Evolutionary conservation across 1,139 yeast species (phyloP), one percentile per base, ranked within the genome.

Genomic region (Yamadazyma friedrichii): DNA sequence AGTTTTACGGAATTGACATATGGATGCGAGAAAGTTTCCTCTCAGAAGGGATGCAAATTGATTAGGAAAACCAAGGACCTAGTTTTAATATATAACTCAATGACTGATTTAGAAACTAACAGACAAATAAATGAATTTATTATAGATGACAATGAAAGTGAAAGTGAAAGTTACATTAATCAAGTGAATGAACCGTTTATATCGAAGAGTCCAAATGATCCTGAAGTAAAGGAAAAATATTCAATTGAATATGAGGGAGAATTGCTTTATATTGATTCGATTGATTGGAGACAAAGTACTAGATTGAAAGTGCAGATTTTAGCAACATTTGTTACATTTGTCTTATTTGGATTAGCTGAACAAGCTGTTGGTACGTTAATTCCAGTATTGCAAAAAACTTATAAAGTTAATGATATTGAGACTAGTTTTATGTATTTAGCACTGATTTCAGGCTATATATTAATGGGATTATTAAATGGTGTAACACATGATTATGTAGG

Each of bases 351-450:
- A 0, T 52, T 79, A n/a, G 67, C 73, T 2, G 85, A 80, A 45
- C 84, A 79, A 53, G 66, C 82, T 0, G 62, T 78, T 11, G 85
- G 85, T 0, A 69, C 84, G 0, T 56, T 80, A 35, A 64, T 80
- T 39, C 82, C 84, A 1, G 62, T 68, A 33, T 49, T 80, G 24
- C 72, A 78, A 42, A 55, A 55, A 3, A 55, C 71, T 36, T 80
- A 78, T 49, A 26, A 62, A 0, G 67, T 79, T 5, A 64, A 73
- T 46, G 78, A 81, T 47, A 46, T 61, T 6, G 57, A 62, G 33
- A 62, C 67, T 1, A 62, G 71, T 39, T 50, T 58, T 36, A 53
- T 71, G 4, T 72, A 67, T 43, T 53, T 72, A 12, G 60, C 65
- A 10, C 52, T 64, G 1, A 63, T 68, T 3, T 33, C 58, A 3